Percentiles rank a stretch among this genome's conserved stretches.
Conservation (phyloP, 2,329 filamentous ascomycete genomes). For the Penicillium sp. region DNA sequence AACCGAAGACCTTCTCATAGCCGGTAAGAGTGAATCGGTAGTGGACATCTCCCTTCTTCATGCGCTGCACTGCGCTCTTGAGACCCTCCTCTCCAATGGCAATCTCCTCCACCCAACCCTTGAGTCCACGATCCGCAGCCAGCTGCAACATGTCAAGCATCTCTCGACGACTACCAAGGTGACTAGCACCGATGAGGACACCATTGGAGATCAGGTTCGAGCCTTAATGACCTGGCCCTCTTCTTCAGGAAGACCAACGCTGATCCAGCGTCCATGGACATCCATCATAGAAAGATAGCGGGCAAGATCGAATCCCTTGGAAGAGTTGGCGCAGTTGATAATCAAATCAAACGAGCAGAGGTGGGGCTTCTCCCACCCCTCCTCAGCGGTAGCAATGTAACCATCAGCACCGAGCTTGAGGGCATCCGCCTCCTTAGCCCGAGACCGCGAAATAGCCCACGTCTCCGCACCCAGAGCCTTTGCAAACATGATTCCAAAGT, state of each 20-base stretch:
- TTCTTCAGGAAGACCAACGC: conserved; percentile 74
- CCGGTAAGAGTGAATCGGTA: conserved; percentile 67
- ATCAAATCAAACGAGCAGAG: conserved; percentile 59
- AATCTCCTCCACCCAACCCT: conserved; percentile 66
- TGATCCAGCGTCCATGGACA: conserved; percentile 76
- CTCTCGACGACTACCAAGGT: conserved; percentile 67
- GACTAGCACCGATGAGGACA: conserved; percentile 64
- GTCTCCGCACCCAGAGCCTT: conserved; percentile 63
- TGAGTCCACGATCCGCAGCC: conserved; percentile 64
- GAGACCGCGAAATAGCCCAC: conserved; percentile 58
- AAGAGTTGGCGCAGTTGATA: conserved; percentile 73
- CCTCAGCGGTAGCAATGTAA: conserved; percentile 56
- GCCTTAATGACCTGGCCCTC: conserved; percentile 67
- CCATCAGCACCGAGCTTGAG: conserved; percentile 58
- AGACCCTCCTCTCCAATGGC: conserved; percentile 68
- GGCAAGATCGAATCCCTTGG: conserved; percentile 59
- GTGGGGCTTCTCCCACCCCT: conserved; percentile 56
- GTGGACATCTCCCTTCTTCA: conserved; percentile 66
- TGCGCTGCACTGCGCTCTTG: conserved; percentile 64
- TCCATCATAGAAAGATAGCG: conserved; percentile 75
- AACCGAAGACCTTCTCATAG: conserved; percentile 38
- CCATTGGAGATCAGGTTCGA: conserved; percentile 71
- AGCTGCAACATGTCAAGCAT: conserved; percentile 68
- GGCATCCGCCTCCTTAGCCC: conserved; percentile 58
- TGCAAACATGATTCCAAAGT: conserved; percentile 67